Percentiles rank a stretch among this genome's conserved stretches.
Evolutionary conservation across 352 stramenopile species (phyloP).

Genomic region (Pseudoperonospora humuli): DNA sequence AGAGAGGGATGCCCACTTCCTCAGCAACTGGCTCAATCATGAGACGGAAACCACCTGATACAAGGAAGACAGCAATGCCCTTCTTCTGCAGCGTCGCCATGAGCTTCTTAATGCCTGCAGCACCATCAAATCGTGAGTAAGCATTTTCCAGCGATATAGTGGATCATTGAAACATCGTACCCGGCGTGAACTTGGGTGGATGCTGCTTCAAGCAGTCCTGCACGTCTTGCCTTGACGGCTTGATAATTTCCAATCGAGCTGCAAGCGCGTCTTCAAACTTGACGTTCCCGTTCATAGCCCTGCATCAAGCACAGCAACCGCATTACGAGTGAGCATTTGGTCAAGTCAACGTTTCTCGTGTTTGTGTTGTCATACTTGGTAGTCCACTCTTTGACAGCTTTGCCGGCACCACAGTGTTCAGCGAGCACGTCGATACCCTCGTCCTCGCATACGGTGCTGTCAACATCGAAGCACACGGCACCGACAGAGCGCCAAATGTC

Average conservation of each 20-base stretch:
- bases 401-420: constrained; percentile 90
- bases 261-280: constrained; percentile 97
- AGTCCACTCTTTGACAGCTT: constrained; percentile 92
- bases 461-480: constrained; percentile 90
- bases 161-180: constrained; percentile 8
- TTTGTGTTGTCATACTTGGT: too few relatives aligned
- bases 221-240: constrained; percentile 88
- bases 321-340: not conserved
- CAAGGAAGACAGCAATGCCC: constrained; percentile 92
- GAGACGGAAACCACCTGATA: constrained; percentile 96
- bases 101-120: constrained; percentile 78
- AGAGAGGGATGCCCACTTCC: constrained; percentile 68
- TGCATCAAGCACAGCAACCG: constrained; percentile 21
- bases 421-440: constrained; percentile 98
- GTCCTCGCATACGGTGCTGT: constrained; percentile 96
- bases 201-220: constrained; percentile 85
- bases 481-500: constrained; percentile 63
- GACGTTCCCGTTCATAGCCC: constrained; percentile 96
- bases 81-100: constrained; percentile 86
- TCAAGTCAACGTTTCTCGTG: too few relatives aligned
- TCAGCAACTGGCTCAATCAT: constrained; percentile 98
- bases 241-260: constrained; percentile 93
- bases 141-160: not conserved
- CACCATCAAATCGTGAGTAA: not conserved
- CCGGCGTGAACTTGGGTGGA: constrained; percentile 86